Evolutionary conservation across 441 rosid genomes (phyloP), one percentile per base, ranked within the genome.

Genomic region (Corymbia citriodora): DNA sequence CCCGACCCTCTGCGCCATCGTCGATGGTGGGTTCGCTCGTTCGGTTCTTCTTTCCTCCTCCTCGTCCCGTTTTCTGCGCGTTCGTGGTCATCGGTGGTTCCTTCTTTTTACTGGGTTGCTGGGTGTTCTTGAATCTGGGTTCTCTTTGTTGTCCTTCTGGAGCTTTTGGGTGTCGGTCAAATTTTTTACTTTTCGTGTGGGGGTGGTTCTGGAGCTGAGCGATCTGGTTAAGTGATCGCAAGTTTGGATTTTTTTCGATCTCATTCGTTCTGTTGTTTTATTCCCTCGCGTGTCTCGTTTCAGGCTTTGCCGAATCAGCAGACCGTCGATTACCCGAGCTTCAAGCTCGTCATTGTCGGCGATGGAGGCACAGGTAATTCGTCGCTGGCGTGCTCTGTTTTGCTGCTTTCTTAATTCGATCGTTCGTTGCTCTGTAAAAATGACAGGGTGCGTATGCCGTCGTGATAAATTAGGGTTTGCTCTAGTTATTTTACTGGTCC

Each of bases 281-380:
- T 49, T 27, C 45, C 83, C 1, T 50, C 18, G 68, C 19, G 14
- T 54, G 72, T 23, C 31, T 57, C 18, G 63, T 68, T 53, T 21
- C 18, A 89, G 91, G 68, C 91, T 23, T 8, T 89, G 91, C 88
- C 88, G 83, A 63, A 15, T 57, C 91, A 89, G 88, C 86, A 86
- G 82, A 36, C 90, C 5, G 90, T 86, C 50, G 85, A 89, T 83
- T 65, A 23, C 79, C 91, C 91, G 27, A 89, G 91, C 91, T 89
- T 89, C 91, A 36, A 86, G 91, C 88, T 89, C 25, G 55, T 89
- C 85, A 65, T 86, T 23, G 45, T 89, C 53, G 91, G 88, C 12
- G 88, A 89, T 40, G 88, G 68, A 23, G 91, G 91, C 82, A 89
- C 91, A 10, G 88, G 91, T 54, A 55, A 55, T 55, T 55, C 0